Evolutionary conservation across 805 yeast genomes (phyloP).

Genomic region (Yamadazyma phyllophila): DNA sequence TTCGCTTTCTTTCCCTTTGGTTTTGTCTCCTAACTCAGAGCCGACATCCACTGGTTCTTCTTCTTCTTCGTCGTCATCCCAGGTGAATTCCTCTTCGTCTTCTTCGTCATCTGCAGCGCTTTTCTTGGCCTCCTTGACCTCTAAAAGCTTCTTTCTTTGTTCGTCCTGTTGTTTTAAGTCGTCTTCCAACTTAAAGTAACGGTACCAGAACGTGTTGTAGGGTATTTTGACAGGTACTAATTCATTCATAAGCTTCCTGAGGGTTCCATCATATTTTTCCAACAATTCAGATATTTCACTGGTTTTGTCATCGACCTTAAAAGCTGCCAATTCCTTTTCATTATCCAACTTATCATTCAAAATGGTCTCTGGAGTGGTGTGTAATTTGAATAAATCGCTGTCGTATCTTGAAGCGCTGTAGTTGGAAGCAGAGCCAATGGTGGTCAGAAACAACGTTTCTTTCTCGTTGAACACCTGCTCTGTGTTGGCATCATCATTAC

Average conservation of each 20-base stretch:
- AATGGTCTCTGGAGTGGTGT: conserved; percentile 27
- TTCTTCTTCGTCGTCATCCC: conserved; percentile 50
- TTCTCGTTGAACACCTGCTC: conserved; percentile 14
- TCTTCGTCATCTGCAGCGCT: conserved; percentile 32
- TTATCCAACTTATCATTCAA: conserved; percentile 15
- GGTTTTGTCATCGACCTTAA: conserved; percentile 48
- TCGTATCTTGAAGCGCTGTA: conserved; percentile 42
- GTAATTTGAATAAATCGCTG: conserved; percentile 38
- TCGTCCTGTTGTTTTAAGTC: conserved; percentile 60
- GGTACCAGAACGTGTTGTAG: conserved; percentile 70
- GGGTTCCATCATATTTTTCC: conserved; percentile 44
- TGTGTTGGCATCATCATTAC: conserved; percentile 13
- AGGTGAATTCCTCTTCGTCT: conserved; percentile 51
- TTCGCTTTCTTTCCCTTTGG: background rate
- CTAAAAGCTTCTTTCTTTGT: conserved; percentile 61
- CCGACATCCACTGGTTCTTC: conserved; percentile 15
- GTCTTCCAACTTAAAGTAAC: conserved; percentile 56
- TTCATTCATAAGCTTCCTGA: conserved; percentile 53
- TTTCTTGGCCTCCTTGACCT: conserved; percentile 37
- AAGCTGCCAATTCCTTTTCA: conserved; percentile 18
- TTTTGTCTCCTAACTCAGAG: conserved; percentile 7
- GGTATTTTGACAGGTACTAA: conserved; percentile 65
- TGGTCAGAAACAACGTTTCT: conserved; percentile 22
- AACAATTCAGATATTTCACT: conserved; percentile 50
- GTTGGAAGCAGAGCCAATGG: conserved; percentile 17